These are phyloP conservation scores for Gastrolobium villosum DNA, from an alignment of 306 rosid genomes.

Conservation along the genomic window DNA sequence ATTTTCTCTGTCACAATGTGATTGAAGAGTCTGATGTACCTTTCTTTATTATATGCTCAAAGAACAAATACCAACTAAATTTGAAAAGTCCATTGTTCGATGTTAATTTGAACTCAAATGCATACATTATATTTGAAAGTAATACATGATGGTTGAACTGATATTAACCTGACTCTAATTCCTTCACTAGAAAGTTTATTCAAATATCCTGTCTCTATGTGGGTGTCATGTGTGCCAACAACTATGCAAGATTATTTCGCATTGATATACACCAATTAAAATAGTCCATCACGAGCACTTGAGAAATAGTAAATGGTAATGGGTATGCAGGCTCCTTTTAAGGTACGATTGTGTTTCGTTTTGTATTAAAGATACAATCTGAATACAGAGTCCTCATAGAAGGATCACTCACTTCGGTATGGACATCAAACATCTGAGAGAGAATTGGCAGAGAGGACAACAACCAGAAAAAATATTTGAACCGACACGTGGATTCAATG, in stretches of 20 bases:
- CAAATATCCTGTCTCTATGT: not conserved
- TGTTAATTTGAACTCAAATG: not conserved
- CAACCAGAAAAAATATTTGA: not conserved
- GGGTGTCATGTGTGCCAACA: not conserved
- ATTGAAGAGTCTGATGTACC: not conserved
- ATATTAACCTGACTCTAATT: not conserved
- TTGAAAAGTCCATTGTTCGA: not conserved
- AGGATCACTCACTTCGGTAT: not conserved
- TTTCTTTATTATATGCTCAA: not conserved
- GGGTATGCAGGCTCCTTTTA: not conserved
- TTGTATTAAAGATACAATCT: constrained; percentile 4
- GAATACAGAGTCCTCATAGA: not conserved
- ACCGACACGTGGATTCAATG: constrained; percentile 23
- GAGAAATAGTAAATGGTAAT: not conserved
- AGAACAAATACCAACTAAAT: not conserved
- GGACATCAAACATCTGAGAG: not conserved
- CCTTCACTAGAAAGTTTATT: not conserved
- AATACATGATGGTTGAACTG: too few relatives aligned
- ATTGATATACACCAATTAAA: not conserved
- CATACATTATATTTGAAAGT: too few relatives aligned
- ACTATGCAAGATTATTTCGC: not conserved
- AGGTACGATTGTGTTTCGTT: not conserved
- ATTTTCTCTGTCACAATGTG: not conserved
- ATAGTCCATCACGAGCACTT: constrained; percentile 6
- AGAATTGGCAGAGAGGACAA: constrained; percentile 13